These are phyloP conservation scores for Metschnikowia shivogae DNA, from an alignment of 805 yeast species.

Conservation along the genomic window DNA sequence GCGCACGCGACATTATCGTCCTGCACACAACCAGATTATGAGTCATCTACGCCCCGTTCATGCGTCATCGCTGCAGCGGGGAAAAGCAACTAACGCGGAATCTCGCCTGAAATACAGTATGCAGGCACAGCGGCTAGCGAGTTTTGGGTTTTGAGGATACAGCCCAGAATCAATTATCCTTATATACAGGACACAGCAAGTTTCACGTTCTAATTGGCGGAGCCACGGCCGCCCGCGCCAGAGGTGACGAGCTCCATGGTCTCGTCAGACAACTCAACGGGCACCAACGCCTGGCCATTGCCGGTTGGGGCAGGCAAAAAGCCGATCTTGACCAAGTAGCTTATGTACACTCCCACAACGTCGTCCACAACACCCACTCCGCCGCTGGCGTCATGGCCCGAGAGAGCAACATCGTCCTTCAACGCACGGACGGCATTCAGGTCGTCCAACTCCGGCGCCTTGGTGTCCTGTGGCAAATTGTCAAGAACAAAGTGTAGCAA, in stretches of 20 bases:
- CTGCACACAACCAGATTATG: too few species aligned
- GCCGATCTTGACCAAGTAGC: slow-evolving; percentile 76
- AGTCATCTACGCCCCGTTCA: too few species aligned
- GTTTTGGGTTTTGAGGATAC: not conserved
- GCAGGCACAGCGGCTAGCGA: too few species aligned
- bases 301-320: slow-evolving; percentile 64
- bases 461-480: slow-evolving; percentile 83
- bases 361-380: slow-evolving; percentile 73
- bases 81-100: too few species aligned
- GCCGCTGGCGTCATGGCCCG: slow-evolving; percentile 60
- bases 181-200: not conserved
- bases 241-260: slow-evolving; percentile 37
- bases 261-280: slow-evolving; percentile 49
- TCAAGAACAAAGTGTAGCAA: slow-evolving; percentile 91
- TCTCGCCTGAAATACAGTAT: too few species aligned
- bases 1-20: too few species aligned
- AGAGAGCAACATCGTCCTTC: slow-evolving; percentile 53
- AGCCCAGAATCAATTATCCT: not conserved
- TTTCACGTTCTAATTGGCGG: slow-evolving; percentile 11
- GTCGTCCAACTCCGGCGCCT: slow-evolving; percentile 95
- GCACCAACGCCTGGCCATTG: slow-evolving; percentile 50
- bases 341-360: slow-evolving; percentile 70
- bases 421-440: slow-evolving; percentile 71
- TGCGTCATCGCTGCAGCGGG: too few species aligned
- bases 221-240: slow-evolving; percentile 22